A percentile compares a stretch with the other conserved stretches of the same genome.
phyloP scores from a whole-genome alignment of 73 alveolate genomes.

The Paraurostyla sp. region DNA sequence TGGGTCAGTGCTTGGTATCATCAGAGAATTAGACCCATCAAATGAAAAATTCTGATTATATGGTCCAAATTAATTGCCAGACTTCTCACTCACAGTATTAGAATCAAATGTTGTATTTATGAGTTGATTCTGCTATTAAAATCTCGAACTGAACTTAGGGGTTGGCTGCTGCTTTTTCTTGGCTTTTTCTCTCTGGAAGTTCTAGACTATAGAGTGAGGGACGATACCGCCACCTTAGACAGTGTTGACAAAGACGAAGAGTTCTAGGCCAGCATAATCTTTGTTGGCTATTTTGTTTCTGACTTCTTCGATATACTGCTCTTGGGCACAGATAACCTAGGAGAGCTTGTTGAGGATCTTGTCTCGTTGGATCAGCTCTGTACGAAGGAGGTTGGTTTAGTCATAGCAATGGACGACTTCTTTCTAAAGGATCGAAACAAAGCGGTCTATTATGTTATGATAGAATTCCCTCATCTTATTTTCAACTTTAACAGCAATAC shows the following conservation, averaged over 20 bases:
- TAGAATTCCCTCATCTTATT: constrained; percentile 21
- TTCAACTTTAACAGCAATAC: constrained; percentile 10
- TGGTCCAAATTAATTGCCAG: too few relatives aligned
- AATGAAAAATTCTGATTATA: too few relatives aligned
- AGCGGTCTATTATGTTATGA: background rate
- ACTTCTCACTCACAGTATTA: too few relatives aligned
- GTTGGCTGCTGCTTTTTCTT: too few relatives aligned
- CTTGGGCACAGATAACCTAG: constrained; percentile 34
- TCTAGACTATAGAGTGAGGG: constrained; percentile 43
- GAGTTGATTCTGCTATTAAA: too few relatives aligned
- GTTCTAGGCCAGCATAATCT: constrained; percentile 31
- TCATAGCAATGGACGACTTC: constrained; percentile 4
- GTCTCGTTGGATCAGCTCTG: constrained; percentile 25
- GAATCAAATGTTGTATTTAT: too few relatives aligned
- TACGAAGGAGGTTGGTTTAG: background rate
- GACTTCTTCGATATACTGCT: constrained; percentile 33
- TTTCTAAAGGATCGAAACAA: background rate
- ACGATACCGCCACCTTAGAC: constrained; percentile 47
- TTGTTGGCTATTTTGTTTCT: constrained; percentile 37
- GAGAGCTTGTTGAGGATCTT: constrained; percentile 31
- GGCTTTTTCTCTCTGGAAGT: background rate
- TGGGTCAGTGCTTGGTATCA: too few relatives aligned
- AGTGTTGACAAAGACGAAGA: constrained; percentile 20
- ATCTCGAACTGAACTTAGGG: too few relatives aligned
- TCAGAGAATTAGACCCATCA: too few relatives aligned